A percentile compares a stretch with the other conserved stretches of the same genome.
Evolutionary conservation across 1,284 basidiomycete genomes (phyloP).

Genomic region (Rhodotorula sp.): DNA sequence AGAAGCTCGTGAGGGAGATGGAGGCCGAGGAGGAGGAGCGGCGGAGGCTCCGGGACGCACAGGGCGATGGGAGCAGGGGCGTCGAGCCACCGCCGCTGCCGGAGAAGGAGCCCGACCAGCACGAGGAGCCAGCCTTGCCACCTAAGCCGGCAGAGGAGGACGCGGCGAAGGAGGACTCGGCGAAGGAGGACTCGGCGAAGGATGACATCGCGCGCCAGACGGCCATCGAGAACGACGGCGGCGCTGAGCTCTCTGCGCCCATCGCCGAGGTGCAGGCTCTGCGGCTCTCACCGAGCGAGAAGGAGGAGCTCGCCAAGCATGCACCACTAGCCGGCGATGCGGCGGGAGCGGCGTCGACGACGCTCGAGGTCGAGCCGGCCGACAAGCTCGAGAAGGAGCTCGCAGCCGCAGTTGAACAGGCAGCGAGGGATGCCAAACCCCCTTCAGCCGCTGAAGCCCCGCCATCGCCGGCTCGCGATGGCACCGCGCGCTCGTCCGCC

Average conservation of each 20-base stretch:
- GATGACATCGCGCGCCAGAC: conserved; percentile 1
- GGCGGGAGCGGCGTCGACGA: neutral
- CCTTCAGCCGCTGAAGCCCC: too few relatives aligned
- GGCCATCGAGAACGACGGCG: conserved; percentile 27
- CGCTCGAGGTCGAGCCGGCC: neutral
- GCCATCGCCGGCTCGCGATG: neutral
- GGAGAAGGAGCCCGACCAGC: neutral
- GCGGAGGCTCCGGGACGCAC: conserved; percentile 1
- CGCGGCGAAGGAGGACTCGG: neutral
- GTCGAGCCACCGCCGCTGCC: conserved; percentile 19
- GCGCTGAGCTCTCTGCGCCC: conserved; percentile 25
- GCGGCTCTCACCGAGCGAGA: conserved; percentile 3
- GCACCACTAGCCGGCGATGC: neutral
- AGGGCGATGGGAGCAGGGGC: neutral
- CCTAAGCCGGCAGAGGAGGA: neutral
- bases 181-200: conserved; percentile 2
- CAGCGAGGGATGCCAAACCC: neutral
- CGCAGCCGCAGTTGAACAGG: neutral
- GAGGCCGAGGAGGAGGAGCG: conserved; percentile 30
- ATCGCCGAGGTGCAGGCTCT: conserved; percentile 27
- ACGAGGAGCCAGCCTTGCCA: neutral
- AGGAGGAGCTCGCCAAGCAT: neutral
- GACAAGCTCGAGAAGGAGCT: neutral
- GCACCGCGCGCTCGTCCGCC: neutral
- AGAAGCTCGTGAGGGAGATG: conserved; percentile 29